Evolutionary conservation across 1,139 yeast genomes (phyloP).

Genomic region (Geotrichum bryndzae): DNA sequence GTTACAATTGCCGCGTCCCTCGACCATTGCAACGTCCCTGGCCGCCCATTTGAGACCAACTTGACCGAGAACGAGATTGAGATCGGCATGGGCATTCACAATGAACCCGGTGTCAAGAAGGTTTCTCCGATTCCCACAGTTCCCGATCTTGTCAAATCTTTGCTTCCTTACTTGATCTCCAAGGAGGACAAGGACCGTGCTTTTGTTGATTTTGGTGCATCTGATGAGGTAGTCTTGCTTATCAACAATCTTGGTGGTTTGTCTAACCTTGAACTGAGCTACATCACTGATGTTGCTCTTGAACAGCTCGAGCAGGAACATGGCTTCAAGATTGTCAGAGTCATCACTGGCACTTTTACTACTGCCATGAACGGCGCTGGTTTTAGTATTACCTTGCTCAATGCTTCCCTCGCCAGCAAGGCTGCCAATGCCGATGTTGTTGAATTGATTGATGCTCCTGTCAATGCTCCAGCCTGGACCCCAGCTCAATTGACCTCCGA

Average conservation of each 20-base stretch:
- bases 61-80: constrained; percentile 63
- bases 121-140: constrained; percentile 57
- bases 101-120: constrained; percentile 79
- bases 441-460: constrained; percentile 56
- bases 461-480: constrained; percentile 82
- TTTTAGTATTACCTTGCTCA: constrained; percentile 71
- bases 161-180: constrained; percentile 30
- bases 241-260: constrained; percentile 84
- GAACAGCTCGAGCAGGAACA: constrained; percentile 43
- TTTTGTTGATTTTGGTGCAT: constrained; percentile 48
- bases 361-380: constrained; percentile 92
- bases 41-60: constrained; percentile 52
- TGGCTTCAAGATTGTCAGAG: constrained; percentile 57
- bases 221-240: constrained; percentile 63
- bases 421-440: constrained; percentile 34
- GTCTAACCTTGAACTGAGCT: constrained; percentile 66
- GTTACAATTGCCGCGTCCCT: constrained; percentile 88
- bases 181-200: constrained; percentile 35
- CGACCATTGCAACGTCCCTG: constrained; percentile 88
- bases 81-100: constrained; percentile 92
- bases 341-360: constrained; percentile 68
- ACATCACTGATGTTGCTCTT: constrained; percentile 49
- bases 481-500: constrained; percentile 36
- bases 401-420: constrained; percentile 45
- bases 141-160: constrained; percentile 37